Percentiles rank a stretch among this genome's conserved stretches.
phyloP scores from a whole-genome alignment of 2,329 filamentous ascomycete genomes.

The Trichoderma koningii region DNA sequence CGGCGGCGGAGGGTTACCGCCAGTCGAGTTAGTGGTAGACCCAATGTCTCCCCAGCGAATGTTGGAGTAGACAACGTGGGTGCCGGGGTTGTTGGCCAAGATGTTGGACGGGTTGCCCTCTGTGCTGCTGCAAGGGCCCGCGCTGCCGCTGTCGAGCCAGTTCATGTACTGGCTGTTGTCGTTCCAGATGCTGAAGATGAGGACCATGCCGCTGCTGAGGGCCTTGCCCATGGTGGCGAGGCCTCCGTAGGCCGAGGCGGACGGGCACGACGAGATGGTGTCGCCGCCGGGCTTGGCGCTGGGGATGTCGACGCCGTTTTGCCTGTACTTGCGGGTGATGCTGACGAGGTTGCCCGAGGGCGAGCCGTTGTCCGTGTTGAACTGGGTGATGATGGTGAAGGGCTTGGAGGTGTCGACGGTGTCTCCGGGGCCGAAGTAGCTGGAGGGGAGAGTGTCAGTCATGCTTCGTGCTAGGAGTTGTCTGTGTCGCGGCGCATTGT shows the following conservation, averaged over 20 bases:
- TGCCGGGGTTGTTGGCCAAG: constrained; percentile 47
- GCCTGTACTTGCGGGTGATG: constrained; percentile 51
- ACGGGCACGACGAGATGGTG: constrained; percentile 41
- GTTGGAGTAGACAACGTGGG: constrained; percentile 57
- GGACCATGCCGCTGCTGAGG: constrained; percentile 51
- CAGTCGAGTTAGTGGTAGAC: constrained; percentile 40
- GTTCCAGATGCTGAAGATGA: constrained; percentile 58
- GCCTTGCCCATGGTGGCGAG: constrained; percentile 50
- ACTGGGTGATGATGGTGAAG: constrained; percentile 55
- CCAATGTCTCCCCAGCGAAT: constrained; percentile 64
- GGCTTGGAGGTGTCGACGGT: constrained; percentile 42
- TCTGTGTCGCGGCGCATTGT: too few relatives aligned
- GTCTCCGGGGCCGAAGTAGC: constrained; percentile 40
- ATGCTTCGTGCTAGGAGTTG: neutral
- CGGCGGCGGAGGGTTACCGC: neutral
- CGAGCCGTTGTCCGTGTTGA: constrained; percentile 41
- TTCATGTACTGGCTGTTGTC: constrained; percentile 54
- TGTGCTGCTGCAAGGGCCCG: constrained; percentile 56
- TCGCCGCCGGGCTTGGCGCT: constrained; percentile 34
- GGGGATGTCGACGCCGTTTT: constrained; percentile 36
- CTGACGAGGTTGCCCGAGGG: constrained; percentile 48
- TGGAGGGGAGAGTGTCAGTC: neutral
- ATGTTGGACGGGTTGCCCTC: constrained; percentile 56
- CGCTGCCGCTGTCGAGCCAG: constrained; percentile 52
- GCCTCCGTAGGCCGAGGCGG: constrained; percentile 44